These are phyloP conservation scores for Apiospora rasikravindrae DNA, from an alignment of 2,329 filamentous ascomycete genomes.

Conservation along the genomic window DNA sequence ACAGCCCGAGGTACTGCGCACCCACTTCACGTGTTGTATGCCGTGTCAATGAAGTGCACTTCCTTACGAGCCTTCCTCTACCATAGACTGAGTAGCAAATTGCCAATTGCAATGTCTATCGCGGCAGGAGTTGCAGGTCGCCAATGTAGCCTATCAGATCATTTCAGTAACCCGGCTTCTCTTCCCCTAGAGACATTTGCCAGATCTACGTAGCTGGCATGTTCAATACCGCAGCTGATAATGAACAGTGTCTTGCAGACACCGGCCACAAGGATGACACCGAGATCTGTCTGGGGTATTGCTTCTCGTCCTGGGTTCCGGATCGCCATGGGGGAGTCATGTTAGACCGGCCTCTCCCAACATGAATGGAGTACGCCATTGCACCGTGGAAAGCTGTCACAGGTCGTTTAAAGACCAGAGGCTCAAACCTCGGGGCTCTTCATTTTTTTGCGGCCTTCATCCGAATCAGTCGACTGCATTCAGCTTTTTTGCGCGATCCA, in stretches of 20 bases:
- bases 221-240: background rate
- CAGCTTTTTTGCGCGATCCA: slow-evolving; percentile 75
- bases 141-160: background rate
- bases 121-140: background rate
- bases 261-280: background rate
- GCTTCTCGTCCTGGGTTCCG: background rate
- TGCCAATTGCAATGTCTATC: background rate
- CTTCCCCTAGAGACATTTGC: background rate
- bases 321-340: background rate
- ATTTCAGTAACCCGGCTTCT: background rate
- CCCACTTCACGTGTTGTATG: too few relatives aligned
- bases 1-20: too few relatives aligned
- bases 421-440: background rate
- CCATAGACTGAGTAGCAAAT: background rate
- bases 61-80: background rate
- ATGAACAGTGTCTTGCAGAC: background rate
- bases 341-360: background rate
- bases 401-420: background rate
- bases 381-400: background rate
- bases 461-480: slow-evolving; percentile 23
- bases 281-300: background rate
- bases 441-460: background rate
- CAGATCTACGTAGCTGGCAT: background rate
- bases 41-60: too few relatives aligned
- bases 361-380: background rate